A percentile compares a stretch with the other conserved stretches of the same genome.
These are phyloP conservation scores for Penicillium cataractarum DNA, from an alignment of 495 filamentous ascomycete species.

Conservation along the genomic window DNA sequence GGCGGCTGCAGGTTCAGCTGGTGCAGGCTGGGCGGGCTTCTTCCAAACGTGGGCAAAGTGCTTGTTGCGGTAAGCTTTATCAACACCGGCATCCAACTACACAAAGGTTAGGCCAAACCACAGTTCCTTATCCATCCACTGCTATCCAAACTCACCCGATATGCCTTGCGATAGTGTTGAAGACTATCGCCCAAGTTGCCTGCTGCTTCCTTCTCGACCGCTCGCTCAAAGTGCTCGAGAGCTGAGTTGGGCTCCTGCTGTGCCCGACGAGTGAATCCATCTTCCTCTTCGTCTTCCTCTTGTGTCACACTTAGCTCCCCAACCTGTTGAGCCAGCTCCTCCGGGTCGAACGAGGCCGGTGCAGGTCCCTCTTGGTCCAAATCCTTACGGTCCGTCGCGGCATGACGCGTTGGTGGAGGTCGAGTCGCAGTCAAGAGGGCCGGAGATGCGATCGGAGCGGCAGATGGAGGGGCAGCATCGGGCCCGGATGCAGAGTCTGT, in stretches of 20 bases:
- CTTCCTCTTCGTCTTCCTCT: constrained; percentile 39
- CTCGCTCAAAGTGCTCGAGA: constrained; percentile 90
- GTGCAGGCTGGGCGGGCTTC: constrained; percentile 58
- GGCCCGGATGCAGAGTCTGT: constrained; percentile 20
- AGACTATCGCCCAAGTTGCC: constrained; percentile 90
- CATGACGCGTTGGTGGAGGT: constrained; percentile 39
- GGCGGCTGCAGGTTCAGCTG: constrained; percentile 54
- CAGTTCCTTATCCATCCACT: constrained; percentile 5
- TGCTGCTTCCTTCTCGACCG: constrained; percentile 82
- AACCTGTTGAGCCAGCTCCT: constrained; percentile 46
- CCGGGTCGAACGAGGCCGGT: constrained; percentile 42
- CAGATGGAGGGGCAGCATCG: constrained; percentile 29
- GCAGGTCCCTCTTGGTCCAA: constrained; percentile 43
- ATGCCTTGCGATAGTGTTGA: constrained; percentile 86
- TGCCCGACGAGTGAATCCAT: constrained; percentile 28
- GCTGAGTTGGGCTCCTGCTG: constrained; percentile 70
- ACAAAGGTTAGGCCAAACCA: constrained; percentile 22
- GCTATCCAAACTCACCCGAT: constrained; percentile 58
- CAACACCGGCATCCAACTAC: constrained; percentile 80
- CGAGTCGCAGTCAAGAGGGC: constrained; percentile 26
- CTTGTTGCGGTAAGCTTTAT: constrained; percentile 85
- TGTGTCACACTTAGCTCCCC: constrained; percentile 34
- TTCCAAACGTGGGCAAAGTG: constrained; percentile 71
- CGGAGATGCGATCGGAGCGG: constrained; percentile 21
- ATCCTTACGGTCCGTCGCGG: constrained; percentile 41